Percentiles rank a stretch among this genome's conserved stretches.
These are phyloP conservation scores for Choiromyces venosus DNA, from an alignment of 495 filamentous ascomycete species.

Conservation along the genomic window DNA sequence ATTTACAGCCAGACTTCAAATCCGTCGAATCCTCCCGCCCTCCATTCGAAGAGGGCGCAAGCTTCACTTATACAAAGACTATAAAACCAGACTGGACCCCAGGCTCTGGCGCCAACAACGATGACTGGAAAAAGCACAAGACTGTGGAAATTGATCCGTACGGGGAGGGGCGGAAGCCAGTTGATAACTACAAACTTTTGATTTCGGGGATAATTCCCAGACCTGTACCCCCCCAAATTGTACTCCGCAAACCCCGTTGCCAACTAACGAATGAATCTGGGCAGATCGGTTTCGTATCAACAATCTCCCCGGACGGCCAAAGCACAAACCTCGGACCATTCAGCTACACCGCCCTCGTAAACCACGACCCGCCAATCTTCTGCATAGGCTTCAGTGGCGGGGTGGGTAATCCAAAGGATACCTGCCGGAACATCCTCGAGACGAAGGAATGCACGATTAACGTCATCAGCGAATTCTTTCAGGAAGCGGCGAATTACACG, in stretches of 20 bases:
- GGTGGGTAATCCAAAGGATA: constrained; percentile 64
- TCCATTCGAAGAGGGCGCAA: constrained; percentile 53
- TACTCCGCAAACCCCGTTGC: not conserved
- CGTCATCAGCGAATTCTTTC: constrained; percentile 74
- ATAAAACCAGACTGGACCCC: constrained; percentile 68
- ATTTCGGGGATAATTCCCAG: constrained; percentile 82
- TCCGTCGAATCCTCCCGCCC: constrained; percentile 67
- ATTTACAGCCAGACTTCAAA: constrained; percentile 62
- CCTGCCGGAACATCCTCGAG: constrained; percentile 64
- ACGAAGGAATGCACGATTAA: constrained; percentile 76
- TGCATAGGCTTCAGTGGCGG: constrained; percentile 63
- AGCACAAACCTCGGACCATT: constrained; percentile 79
- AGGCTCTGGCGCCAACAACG: constrained; percentile 67
- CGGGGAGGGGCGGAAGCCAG: constrained; percentile 58
- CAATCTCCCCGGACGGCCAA: constrained; percentile 45
- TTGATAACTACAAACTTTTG: constrained; percentile 85
- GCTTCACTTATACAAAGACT: constrained; percentile 63
- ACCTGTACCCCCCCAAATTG: constrained; percentile 45
- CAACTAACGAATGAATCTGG: not conserved
- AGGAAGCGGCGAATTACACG: constrained; percentile 81
- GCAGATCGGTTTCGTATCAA: constrained; percentile 52
- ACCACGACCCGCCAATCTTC: constrained; percentile 87
- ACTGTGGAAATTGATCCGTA: constrained; percentile 83
- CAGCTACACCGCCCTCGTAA: constrained; percentile 74
- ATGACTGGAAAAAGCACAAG: constrained; percentile 51